Evolutionary conservation across 345 rosid species (phyloP).

Genomic region (Aquilaria yunnanensis): DNA sequence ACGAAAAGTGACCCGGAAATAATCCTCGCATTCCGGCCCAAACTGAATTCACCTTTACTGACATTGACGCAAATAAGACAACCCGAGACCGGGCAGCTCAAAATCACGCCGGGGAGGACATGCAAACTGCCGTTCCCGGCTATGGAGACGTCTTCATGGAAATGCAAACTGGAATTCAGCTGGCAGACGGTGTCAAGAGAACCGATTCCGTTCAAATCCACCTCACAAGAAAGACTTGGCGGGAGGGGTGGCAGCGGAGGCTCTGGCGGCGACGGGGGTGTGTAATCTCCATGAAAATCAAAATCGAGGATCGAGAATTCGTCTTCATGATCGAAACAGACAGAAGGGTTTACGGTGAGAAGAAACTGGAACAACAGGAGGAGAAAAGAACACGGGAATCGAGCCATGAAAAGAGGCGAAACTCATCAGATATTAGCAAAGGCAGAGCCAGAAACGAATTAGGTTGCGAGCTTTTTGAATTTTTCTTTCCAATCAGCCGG

Average conservation of each 20-base stretch:
- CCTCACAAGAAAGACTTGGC: slow-evolving; percentile 43
- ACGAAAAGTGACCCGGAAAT: slow-evolving; percentile 37
- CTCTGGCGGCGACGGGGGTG: slow-evolving; percentile 58
- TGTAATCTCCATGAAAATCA: slow-evolving; percentile 47
- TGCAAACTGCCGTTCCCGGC: slow-evolving; percentile 47
- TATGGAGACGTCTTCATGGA: slow-evolving; percentile 39
- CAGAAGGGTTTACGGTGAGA: slow-evolving; percentile 10
- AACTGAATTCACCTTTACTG: slow-evolving; percentile 30
- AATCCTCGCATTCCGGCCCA: slow-evolving; percentile 27
- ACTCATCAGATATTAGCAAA: slow-evolving; percentile 12
- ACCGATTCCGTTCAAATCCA: slow-evolving; percentile 49
- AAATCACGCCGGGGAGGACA: slow-evolving; percentile 31
- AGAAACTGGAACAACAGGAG: slow-evolving; percentile 2
- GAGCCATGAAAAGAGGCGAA: slow-evolving; percentile 21
- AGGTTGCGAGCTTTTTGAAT: neutral
- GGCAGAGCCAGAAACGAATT: neutral
- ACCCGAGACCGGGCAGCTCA: slow-evolving; percentile 36
- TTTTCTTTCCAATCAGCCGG: too few species aligned
- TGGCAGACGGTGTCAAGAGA: slow-evolving; percentile 45
- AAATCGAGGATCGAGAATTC: slow-evolving; percentile 25
- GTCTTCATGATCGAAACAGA: slow-evolving; percentile 17
- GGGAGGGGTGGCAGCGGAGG: slow-evolving; percentile 47
- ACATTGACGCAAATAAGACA: slow-evolving; percentile 47
- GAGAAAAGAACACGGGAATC: neutral
- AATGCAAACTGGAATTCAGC: slow-evolving; percentile 36